Evolutionary conservation across 768 basidiomycete genomes (phyloP), one percentile per base, ranked within the genome.

Genomic region (Rhodotorula toruloides): DNA sequence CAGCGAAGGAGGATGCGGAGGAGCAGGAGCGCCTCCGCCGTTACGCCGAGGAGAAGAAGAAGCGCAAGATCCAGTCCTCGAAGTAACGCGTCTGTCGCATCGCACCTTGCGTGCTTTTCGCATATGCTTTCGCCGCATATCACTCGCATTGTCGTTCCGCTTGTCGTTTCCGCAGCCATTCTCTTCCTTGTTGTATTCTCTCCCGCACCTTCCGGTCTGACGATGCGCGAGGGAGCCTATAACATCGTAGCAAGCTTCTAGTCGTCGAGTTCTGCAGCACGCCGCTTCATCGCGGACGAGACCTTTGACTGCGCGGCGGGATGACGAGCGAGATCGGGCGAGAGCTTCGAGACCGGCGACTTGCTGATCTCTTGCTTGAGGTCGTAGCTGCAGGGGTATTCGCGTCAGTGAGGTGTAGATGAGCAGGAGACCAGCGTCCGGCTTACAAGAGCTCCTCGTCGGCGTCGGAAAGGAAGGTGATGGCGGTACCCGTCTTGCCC

Each of bases 301-400:
- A 65, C 62, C 44, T 69, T 69, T 27, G 39, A 25, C 57, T 69
- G 68, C 9, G 68, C 68, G 2, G 68, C 63, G 1, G 68, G 68
- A n/a, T 69, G 68, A 3, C 47, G n/a, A 3, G 63, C 54, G 13
- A 69, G 63, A 27, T 69, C 63, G 11, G 82, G 77, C 13, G 93
- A 83, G 61, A 96, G 87, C 76, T 92, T 92, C 17, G 88, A 90
- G 69, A 91, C 87, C 0, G 92, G 91, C 70, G 88, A 90, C 82
- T 97, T 97, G 25, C 87, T 86, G 72, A 94, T 92, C 79, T 97
- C 92, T 83, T 91, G 87, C 81, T 88, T 94, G 73, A 98, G 84
- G 77, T 98, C 93, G 82, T 93, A 92, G 86, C 89, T 91, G 75
- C 52, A 34, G 21, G 29, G n/a, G 13, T n/a, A 44, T 8, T 50